Conservation (phyloP, 2,329 filamentous ascomycete genomes). For the Berkeleyomyces basicola region DNA sequence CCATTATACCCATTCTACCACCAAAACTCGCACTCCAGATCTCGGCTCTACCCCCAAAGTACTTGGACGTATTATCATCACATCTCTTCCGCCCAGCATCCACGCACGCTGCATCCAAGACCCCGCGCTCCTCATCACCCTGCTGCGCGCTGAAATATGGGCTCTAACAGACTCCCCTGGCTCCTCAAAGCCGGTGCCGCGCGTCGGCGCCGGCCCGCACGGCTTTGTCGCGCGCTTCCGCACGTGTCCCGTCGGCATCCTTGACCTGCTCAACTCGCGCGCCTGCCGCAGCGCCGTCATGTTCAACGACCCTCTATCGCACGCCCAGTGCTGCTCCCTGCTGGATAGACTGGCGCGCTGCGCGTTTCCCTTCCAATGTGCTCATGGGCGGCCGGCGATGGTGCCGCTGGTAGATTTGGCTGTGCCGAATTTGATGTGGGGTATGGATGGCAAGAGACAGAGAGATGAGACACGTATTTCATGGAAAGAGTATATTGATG, state of each 20-base stretch:
- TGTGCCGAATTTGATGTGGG: not conserved
- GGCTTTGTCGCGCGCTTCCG: slow-evolving; percentile 47
- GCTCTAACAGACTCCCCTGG: slow-evolving; percentile 31
- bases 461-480: not conserved
- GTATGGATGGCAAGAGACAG: not conserved
- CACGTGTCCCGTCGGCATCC: slow-evolving; percentile 54
- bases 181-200: not conserved
- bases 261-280: slow-evolving; percentile 61
- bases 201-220: not conserved
- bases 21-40: slow-evolving; percentile 1
- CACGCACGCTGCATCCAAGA: slow-evolving; percentile 58
- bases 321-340: slow-evolving; percentile 40
- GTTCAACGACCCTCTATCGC: slow-evolving; percentile 58
- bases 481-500: slow-evolving; percentile 9
- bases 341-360: slow-evolving; percentile 42
- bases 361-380: slow-evolving; percentile 66
- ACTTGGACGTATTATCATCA: slow-evolving; percentile 29
- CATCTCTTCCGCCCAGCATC: slow-evolving; percentile 52
- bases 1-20: slow-evolving; percentile 25
- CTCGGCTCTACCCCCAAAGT: not conserved
- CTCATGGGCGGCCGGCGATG: slow-evolving; percentile 57
- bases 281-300: slow-evolving; percentile 71
- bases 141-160: slow-evolving; percentile 65
- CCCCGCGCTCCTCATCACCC: slow-evolving; percentile 52
- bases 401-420: slow-evolving; percentile 42